Base-by-base conservation (phyloP, 2,329 filamentous ascomycete genomes). In the Amesomyces nigricolor region DNA sequence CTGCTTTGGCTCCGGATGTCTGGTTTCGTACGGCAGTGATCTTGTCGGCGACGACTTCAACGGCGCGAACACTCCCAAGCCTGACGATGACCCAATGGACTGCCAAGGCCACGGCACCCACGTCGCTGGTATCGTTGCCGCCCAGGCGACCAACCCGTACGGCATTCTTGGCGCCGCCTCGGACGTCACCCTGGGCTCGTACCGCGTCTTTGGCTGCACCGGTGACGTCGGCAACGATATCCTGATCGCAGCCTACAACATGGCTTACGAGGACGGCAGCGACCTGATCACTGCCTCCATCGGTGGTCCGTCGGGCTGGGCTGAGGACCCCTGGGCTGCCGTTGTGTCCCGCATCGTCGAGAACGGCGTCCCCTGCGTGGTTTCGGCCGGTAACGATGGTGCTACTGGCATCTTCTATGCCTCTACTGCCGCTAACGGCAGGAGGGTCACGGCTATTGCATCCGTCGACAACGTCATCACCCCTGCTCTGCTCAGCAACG, bases 121-220 rank as follows among this genome's bases (percentile, higher is more conserved):
- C 66, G 79, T 83, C 22, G 75, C 81, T 1, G 83, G 84, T 32
- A 85, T 82, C 58, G 76, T 87, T 44, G 83, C 80, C 2, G 82
- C 81, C 1, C 78, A 83, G 65, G 65, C 68, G 45, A 74, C 82
- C 59, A 75, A 82, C 63, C 66, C 71, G 0, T 75, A 75, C 38
- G 76, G 76, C n/a, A 79, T 83, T 62, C 78, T 77, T 14, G 82
- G 82, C 14, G 79, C 76, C 9, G 81, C 80, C 0, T 77, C 79
- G 0, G 78, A 75, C 40, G 81, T 80, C 1, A 78, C 71, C 1
- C 70, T 86, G 1, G 79, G 79, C 44, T 73, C 76, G 45, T 85
- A 79, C 70, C 75, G 76, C 45, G 78, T 82, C 3, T 82, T 84
- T 54, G 79, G 79, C 45, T 85, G 81, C 65, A 56, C 64, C 1